These are phyloP conservation scores for Pseudogymnoascus sp. DNA, from an alignment of 2,329 filamentous ascomycete genomes.

Conservation along the genomic window DNA sequence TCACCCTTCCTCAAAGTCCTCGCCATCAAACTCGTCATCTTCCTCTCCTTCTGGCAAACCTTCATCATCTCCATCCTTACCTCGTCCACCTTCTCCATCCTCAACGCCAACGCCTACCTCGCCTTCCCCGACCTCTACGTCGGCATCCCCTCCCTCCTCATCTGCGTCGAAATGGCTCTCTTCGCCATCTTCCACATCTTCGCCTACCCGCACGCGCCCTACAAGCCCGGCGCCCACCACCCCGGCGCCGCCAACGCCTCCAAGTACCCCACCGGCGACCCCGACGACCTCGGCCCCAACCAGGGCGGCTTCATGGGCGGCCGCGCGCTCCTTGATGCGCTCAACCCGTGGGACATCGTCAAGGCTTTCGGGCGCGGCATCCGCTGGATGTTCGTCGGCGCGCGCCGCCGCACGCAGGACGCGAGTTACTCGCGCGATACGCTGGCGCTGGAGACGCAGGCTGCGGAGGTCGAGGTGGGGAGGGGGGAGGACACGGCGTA, in stretches of 20 bases:
- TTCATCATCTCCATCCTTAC: slow-evolving; percentile 53
- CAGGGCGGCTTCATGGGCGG: slow-evolving; percentile 57
- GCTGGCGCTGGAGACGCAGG: background rate
- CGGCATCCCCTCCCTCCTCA: slow-evolving; percentile 67
- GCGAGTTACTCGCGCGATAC: slow-evolving; percentile 35
- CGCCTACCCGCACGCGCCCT: slow-evolving; percentile 71
- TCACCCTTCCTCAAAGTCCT: slow-evolving; percentile 71
- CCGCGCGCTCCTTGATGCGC: slow-evolving; percentile 58
- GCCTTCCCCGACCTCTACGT: slow-evolving; percentile 70
- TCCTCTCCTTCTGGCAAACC: slow-evolving; percentile 82
- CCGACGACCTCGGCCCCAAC: slow-evolving; percentile 43
- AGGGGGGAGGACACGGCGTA: background rate
- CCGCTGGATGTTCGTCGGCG: slow-evolving; percentile 72
- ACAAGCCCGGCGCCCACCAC: slow-evolving; percentile 33
- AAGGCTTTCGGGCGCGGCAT: slow-evolving; percentile 71
- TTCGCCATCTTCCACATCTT: slow-evolving; percentile 73
- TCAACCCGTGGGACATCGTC: slow-evolving; percentile 75
- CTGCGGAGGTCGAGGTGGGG: background rate
- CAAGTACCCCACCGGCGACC: slow-evolving; percentile 39
- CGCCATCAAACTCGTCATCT: slow-evolving; percentile 85
- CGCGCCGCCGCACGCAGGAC: slow-evolving; percentile 49
- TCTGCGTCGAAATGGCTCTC: slow-evolving; percentile 78
- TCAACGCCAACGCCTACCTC: slow-evolving; percentile 54
- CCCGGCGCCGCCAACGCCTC: slow-evolving; percentile 28
- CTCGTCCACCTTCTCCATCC: slow-evolving; percentile 42